Conservation (phyloP, 164 flowering plant species). For the Nymphaea colorata region DNA sequence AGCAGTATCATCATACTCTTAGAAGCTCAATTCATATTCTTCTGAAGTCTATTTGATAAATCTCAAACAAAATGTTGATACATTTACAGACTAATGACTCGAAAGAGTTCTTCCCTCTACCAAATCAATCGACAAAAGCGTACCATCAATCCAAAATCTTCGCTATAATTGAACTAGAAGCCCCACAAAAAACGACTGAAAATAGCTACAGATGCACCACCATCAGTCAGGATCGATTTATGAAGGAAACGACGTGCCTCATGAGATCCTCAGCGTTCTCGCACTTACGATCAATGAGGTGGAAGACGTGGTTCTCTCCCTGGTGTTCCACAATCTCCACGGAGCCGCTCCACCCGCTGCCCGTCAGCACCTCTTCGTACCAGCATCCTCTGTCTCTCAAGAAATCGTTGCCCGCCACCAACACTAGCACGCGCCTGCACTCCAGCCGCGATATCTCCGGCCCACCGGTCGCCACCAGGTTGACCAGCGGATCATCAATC, state of each 20-base stretch:
- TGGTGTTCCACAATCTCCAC: constrained; percentile 21
- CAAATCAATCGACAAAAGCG: no score
- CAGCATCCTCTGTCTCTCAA: constrained; percentile 16
- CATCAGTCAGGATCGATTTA: neutral
- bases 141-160: no score
- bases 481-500: constrained; percentile 17
- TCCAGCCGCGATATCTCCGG: constrained; percentile 14
- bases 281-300: constrained; percentile 14
- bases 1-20: no score
- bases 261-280: constrained; percentile 8
- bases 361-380: constrained; percentile 17
- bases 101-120: no score
- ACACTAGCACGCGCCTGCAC: constrained; percentile 20
- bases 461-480: constrained; percentile 10
- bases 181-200: no score
- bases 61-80: no score
- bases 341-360: constrained; percentile 27
- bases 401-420: constrained; percentile 29
- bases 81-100: no score
- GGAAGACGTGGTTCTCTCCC: constrained; percentile 31
- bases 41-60: no score
- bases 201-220: no score
- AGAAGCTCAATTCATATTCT: no score
- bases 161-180: no score
- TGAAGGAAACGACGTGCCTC: constrained; percentile 7